These are phyloP conservation scores for Oxytropis ochrocephala DNA, from an alignment of 306 rosid species.

Conservation along the genomic window DNA sequence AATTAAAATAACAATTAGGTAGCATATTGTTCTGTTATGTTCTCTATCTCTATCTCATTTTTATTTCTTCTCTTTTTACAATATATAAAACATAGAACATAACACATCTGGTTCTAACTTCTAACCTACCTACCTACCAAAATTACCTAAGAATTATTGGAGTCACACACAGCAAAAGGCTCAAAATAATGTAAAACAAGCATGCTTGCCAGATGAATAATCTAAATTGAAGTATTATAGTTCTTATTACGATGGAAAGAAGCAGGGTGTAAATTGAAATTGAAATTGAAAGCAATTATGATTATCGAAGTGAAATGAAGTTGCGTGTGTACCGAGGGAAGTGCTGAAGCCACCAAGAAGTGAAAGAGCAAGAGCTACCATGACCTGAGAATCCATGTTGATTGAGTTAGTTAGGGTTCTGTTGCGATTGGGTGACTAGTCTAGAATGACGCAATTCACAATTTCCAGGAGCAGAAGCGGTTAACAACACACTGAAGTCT, in stretches of 20 bases:
- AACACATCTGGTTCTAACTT: neutral
- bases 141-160: too few relatives aligned
- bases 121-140: too few relatives aligned
- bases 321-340: conserved; percentile 55
- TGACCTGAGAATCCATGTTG: conserved; percentile 73
- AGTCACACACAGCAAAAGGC: too few relatives aligned
- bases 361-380: conserved; percentile 89
- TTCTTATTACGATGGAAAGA: neutral
- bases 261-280: neutral
- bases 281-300: neutral
- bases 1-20: neutral
- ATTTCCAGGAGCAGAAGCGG: neutral
- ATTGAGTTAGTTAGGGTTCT: conserved; percentile 6
- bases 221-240: too few relatives aligned
- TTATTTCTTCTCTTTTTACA: neutral
- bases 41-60: neutral
- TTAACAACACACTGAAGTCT: neutral
- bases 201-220: neutral
- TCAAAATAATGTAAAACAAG: too few relatives aligned
- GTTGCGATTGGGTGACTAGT: neutral
- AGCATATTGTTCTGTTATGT: neutral
- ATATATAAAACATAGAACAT: neutral
- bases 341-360: conserved; percentile 88
- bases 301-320: neutral
- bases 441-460: neutral